These are phyloP conservation scores for Pneumocystis carinii DNA, from an alignment of 1,139 yeast species.

Conservation along the genomic window DNA sequence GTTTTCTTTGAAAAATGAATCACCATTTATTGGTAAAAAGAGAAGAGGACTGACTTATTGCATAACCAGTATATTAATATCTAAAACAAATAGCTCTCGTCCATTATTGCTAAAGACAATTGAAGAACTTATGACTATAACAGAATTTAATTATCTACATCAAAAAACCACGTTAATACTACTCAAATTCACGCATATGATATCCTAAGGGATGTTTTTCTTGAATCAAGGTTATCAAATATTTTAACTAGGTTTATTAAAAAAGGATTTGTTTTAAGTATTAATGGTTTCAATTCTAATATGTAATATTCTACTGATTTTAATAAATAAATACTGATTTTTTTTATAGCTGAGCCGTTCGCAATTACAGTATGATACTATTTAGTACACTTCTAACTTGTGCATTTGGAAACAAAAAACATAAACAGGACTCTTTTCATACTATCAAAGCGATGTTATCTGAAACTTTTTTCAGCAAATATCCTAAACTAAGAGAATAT, in stretches of 20 bases:
- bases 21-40: constrained; percentile 65
- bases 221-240: constrained; percentile 49
- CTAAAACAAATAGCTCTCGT: constrained; percentile 30
- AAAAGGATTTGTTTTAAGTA: constrained; percentile 43
- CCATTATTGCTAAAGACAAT: constrained; percentile 36
- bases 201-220: constrained; percentile 58
- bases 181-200: constrained; percentile 93
- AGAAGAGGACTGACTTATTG: constrained; percentile 84
- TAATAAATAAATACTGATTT: background rate
- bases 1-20: constrained; percentile 36
- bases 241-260: constrained; percentile 41
- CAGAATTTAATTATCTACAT: constrained; percentile 20
- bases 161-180: constrained; percentile 43
- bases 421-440: constrained; percentile 17
- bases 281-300: constrained; percentile 37
- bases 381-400: constrained; percentile 71
- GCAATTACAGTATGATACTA: constrained; percentile 88
- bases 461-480: constrained; percentile 52
- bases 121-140: constrained; percentile 25
- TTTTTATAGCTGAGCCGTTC: constrained; percentile 48
- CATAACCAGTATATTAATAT: constrained; percentile 54
- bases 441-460: constrained; percentile 32
- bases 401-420: constrained; percentile 49
- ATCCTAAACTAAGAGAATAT: constrained; percentile 36
- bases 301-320: background rate